Evolutionary conservation across 169 alveolate genomes (phyloP).

Genomic region (Miamiensis avidus): DNA sequence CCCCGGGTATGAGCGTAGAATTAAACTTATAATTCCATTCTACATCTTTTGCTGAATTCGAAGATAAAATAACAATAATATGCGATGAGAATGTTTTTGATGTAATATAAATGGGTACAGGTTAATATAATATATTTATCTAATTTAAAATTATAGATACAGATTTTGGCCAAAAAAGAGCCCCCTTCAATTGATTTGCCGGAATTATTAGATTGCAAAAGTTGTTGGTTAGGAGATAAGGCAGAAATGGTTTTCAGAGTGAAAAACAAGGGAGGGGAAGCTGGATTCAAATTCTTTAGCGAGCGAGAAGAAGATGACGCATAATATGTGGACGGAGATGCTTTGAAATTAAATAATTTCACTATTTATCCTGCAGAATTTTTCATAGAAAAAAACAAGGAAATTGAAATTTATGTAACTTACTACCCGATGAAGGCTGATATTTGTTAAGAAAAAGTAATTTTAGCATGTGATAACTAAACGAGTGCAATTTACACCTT

Average conservation of each 20-base stretch:
- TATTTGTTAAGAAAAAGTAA: constrained; percentile 65
- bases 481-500: constrained; percentile 67
- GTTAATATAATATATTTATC: background rate
- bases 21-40: constrained; percentile 75
- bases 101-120: constrained; percentile 28
- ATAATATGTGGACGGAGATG: constrained; percentile 68
- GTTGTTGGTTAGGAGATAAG: constrained; percentile 85
- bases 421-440: constrained; percentile 82
- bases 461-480: constrained; percentile 83
- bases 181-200: constrained; percentile 77
- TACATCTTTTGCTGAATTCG: constrained; percentile 80
- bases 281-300: constrained; percentile 84
- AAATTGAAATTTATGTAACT: constrained; percentile 75
- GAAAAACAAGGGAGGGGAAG: constrained; percentile 87
- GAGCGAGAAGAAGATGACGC: constrained; percentile 68
- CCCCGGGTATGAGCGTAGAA: constrained; percentile 87
- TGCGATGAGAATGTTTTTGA: constrained; percentile 80
- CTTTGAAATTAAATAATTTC: constrained; percentile 76
- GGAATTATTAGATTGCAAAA: constrained; percentile 78
- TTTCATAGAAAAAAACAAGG: constrained; percentile 79
- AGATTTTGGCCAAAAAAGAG: constrained; percentile 81
- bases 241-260: constrained; percentile 82
- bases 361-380: constrained; percentile 84
- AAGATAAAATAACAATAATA: constrained; percentile 70
- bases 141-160: constrained; percentile 32